Conservation (phyloP, 169 alveolate genomes). For the Miamiensis avidus region DNA sequence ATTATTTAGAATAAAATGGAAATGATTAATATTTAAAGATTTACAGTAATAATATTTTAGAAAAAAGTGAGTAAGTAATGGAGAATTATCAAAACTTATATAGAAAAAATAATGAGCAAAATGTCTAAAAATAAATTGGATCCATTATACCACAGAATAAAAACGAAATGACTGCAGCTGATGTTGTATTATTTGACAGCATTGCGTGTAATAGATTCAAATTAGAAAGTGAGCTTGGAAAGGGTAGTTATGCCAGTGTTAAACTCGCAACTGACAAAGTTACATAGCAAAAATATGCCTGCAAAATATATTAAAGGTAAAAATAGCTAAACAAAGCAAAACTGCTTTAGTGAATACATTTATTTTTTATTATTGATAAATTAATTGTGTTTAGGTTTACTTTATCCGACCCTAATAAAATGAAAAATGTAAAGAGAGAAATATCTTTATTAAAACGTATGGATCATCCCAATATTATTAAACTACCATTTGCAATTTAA, state of each 20-base stretch:
- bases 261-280: conserved; percentile 48
- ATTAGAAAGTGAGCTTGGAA: conserved; percentile 64
- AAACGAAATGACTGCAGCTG: too few species aligned
- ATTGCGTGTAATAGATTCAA: conserved; percentile 1
- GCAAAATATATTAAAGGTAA: conserved; percentile 59
- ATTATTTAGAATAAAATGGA: too few species aligned
- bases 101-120: too few species aligned
- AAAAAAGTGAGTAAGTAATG: too few species aligned
- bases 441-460: conserved; percentile 67
- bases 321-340: conserved; percentile 44
- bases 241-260: conserved; percentile 80
- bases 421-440: conserved; percentile 73
- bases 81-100: too few species aligned
- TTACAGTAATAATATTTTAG: too few species aligned
- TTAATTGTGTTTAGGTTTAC: conserved; percentile 29
- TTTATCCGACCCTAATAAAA: conserved; percentile 63
- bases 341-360: conserved; percentile 39
- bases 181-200: not conserved
- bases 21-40: too few species aligned
- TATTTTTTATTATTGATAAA: conserved; percentile 50
- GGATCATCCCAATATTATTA: conserved; percentile 62
- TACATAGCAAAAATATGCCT: conserved; percentile 57
- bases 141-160: too few species aligned
- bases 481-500: conserved; percentile 62
- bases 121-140: too few species aligned